A percentile compares a stretch with the other conserved stretches of the same genome.
Evolutionary conservation across 345 rosid species (phyloP).

Genomic region (Clarkia xantiana): DNA sequence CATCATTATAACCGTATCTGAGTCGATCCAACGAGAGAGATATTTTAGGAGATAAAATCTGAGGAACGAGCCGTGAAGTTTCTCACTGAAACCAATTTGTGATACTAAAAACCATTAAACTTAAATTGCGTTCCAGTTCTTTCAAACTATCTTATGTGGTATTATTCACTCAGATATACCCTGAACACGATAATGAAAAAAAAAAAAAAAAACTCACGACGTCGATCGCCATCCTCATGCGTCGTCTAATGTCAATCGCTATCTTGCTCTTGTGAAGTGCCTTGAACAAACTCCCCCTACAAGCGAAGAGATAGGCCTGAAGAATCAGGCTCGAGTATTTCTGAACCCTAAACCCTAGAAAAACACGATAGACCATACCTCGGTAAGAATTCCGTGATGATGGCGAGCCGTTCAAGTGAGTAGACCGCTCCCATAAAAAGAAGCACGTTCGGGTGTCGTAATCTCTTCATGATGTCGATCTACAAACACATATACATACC

Average conservation of each 20-base stretch:
- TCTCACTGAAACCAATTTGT: no score
- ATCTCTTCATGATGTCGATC: slow-evolving; percentile 71
- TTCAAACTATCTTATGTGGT: no score
- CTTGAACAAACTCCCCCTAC: slow-evolving; percentile 94
- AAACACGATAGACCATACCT: slow-evolving; percentile 29
- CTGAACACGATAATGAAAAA: slow-evolving; percentile 5
- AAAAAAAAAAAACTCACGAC: slow-evolving; percentile 36
- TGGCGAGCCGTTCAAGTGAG: slow-evolving; percentile 57
- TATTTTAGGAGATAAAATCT: no score
- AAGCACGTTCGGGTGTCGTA: slow-evolving; percentile 85
- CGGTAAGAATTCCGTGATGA: slow-evolving; percentile 72
- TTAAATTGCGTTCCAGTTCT: neutral
- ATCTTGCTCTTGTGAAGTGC: slow-evolving; percentile 65
- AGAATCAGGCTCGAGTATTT: no score
- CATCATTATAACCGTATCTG: no score
- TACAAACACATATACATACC: slow-evolving; percentile 7
- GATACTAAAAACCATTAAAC: no score
- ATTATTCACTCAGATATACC: neutral
- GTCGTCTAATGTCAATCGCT: slow-evolving; percentile 54
- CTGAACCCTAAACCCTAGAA: neutral
- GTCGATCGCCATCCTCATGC: slow-evolving; percentile 76
- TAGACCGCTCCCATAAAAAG: slow-evolving; percentile 91
- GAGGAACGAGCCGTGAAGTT: no score
- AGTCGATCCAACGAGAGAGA: no score
- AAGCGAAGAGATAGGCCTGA: no score